Conservation (phyloP, 257 asterid species). For the Mentha longifolia region DNA sequence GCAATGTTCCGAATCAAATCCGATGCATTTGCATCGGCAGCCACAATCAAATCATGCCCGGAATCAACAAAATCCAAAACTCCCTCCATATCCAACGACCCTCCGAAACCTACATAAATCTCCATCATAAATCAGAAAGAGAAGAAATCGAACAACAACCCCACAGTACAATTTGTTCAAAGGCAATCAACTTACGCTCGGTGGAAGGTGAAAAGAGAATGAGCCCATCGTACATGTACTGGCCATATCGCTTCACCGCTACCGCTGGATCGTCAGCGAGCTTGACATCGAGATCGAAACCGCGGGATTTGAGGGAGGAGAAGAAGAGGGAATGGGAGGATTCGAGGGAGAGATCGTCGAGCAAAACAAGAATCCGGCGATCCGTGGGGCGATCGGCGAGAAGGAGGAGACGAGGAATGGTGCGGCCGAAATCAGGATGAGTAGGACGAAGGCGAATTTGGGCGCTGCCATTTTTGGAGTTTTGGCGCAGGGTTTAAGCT, state of each 20-base stretch:
- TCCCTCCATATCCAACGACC: conserved; percentile 74
- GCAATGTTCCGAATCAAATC: conserved; percentile 73
- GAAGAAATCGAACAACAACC: neutral
- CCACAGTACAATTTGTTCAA: neutral
- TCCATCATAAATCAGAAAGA: conserved; percentile 27
- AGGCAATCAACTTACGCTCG: conserved; percentile 51
- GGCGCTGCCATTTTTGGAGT: conserved; percentile 40
- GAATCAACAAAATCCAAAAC: conserved; percentile 82
- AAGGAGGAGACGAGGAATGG: conserved; percentile 54
- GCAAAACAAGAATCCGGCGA: conserved; percentile 70
- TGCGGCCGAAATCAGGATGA: conserved; percentile 42
- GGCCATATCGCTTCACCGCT: conserved; percentile 68
- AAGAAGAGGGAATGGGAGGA: conserved; percentile 83
- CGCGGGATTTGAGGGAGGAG: conserved; percentile 59
- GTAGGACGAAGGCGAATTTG: conserved; percentile 34
- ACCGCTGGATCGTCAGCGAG: conserved; percentile 71
- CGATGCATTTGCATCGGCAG: conserved; percentile 75
- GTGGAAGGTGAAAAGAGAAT: conserved; percentile 66
- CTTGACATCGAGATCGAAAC: conserved; percentile 78
- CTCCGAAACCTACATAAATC: conserved; percentile 64
- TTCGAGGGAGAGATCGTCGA: conserved; percentile 71
- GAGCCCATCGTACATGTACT: conserved; percentile 77
- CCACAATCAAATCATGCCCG: conserved; percentile 79
- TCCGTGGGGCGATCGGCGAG: conserved; percentile 62
- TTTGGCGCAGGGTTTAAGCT: conserved; percentile 23